Base-by-base conservation (phyloP, 495 filamentous ascomycete species). In the Symbiotaphrina buchneri region DNA sequence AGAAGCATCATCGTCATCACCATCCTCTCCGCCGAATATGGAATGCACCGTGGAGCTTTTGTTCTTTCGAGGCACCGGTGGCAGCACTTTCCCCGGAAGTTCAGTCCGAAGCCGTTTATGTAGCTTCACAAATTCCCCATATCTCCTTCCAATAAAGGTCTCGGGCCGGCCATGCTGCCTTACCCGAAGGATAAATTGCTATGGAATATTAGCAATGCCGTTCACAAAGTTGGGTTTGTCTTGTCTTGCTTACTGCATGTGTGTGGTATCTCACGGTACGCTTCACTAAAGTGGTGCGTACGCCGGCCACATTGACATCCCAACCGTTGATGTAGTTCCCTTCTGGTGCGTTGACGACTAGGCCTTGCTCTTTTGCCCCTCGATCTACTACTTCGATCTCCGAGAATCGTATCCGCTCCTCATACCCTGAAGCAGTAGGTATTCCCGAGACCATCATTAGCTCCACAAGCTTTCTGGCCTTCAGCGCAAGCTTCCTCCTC, bases 391-490 rank as follows among this genome's bases (percentile, higher is more conserved):
- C 78, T 46, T 95, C 87, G 49, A 97, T 73, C 52, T 97, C 87
- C 0, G 83, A 78, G 45, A 97, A 97, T 22, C 81, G 65, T 39
- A 97, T 91, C 11, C 87, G 66, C 48, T 97, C 87, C 51, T 97
- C 87, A 43, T 95, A 97, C 2, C 87, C 87, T 11, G 83, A 93
- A 10, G 87, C 82, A 2, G 87, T 97, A 14, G 77, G 83, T 28
- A 97, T 73, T 3, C 90, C 87, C 3, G 82, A 93, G 11, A 95
- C 90, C 83, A 97, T 93, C 87, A 97, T 95, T 35, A 97, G 57
- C 54, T 95, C 87, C 18, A 97, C 75, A 31, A 97, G 53, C 58
- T 97, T 97, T 47, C 82, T 71, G 18, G 79, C 78, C 62, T 97
- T 97, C 33, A 74, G 54, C 0, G 90, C 84, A 32, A 97, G 53